Conservation (phyloP, 2,329 filamentous ascomycete species). For the Coniochaeta sp. region DNA sequence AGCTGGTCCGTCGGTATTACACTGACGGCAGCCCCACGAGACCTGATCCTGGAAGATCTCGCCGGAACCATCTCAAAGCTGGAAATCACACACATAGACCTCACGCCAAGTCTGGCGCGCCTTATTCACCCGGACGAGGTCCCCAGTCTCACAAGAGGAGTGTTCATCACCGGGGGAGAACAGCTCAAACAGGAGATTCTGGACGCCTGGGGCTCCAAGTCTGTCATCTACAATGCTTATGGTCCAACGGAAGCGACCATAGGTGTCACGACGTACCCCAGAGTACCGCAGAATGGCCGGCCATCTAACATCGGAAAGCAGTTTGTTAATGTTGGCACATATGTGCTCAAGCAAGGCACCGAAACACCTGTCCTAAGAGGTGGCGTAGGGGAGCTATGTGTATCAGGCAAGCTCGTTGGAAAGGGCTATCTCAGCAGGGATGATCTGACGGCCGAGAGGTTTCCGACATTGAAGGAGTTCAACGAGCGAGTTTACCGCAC, state of each 20-base stretch:
- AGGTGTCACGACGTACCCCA: slow-evolving; percentile 82
- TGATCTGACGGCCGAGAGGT: slow-evolving; percentile 69
- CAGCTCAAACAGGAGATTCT: slow-evolving; percentile 83
- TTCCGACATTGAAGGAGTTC: slow-evolving; percentile 54
- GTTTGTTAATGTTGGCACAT: slow-evolving; percentile 82
- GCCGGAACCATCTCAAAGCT: slow-evolving; percentile 63
- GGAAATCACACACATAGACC: slow-evolving; percentile 80
- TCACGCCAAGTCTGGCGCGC: slow-evolving; percentile 80
- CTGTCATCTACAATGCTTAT: slow-evolving; percentile 86
- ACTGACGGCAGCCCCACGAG: slow-evolving; percentile 72
- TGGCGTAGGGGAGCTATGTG: slow-evolving; percentile 78
- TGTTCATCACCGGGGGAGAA: slow-evolving; percentile 92
- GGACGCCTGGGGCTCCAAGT: slow-evolving; percentile 71
- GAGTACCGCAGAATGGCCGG: slow-evolving; percentile 69
- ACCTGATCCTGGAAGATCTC: slow-evolving; percentile 80
- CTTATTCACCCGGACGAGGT: slow-evolving; percentile 73
- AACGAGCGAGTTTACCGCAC: slow-evolving; percentile 71
- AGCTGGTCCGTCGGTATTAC: slow-evolving; percentile 88
- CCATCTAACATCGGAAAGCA: slow-evolving; percentile 82
- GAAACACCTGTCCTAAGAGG: slow-evolving; percentile 67
- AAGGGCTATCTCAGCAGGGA: slow-evolving; percentile 79
- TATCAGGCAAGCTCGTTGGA: slow-evolving; percentile 79
- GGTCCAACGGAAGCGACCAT: slow-evolving; percentile 92
- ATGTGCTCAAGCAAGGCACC: slow-evolving; percentile 64
- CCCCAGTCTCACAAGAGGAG: slow-evolving; percentile 68